Evolutionary conservation across 148 eudicot species (phyloP).

Genomic region (Diospyros lotus): DNA sequence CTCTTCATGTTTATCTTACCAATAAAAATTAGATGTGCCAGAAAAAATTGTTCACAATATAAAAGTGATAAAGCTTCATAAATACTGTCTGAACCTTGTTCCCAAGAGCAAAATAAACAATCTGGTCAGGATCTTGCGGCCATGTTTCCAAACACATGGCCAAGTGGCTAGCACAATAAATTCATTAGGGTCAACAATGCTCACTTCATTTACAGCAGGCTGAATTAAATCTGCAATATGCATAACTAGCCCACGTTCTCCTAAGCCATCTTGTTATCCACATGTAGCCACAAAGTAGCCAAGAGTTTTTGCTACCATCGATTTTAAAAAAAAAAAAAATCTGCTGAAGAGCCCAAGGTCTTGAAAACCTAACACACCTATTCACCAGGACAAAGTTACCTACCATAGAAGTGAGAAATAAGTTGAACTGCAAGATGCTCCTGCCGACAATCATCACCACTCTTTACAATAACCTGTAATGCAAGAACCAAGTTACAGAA

Average conservation of each 20-base stretch:
- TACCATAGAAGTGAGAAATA: conserved; percentile 93
- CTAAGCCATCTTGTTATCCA: neutral
- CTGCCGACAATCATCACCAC: conserved; percentile 99
- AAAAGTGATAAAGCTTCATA: neutral
- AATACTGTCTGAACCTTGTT: neutral
- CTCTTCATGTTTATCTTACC: neutral
- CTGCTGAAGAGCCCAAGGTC: neutral
- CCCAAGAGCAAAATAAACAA: neutral
- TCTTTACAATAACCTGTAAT: conserved; percentile 77
- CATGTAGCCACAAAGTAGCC: neutral
- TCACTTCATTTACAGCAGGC: neutral
- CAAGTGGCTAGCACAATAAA: neutral
- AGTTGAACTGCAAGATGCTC: conserved; percentile 99
- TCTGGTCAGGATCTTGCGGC: neutral
- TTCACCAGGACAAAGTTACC: conserved; percentile 10
- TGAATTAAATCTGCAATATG: neutral
- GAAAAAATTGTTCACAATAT: neutral
- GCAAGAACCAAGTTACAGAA: conserved; percentile 14
- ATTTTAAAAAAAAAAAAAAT: neutral
- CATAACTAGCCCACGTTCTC: neutral
- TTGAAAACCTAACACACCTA: neutral
- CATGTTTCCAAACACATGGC: neutral
- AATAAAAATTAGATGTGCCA: neutral
- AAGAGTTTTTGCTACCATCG: neutral
- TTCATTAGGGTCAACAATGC: neutral